Evolutionary conservation across 352 stramenopile species (phyloP).

Genomic region (Globisporangium nunn): DNA sequence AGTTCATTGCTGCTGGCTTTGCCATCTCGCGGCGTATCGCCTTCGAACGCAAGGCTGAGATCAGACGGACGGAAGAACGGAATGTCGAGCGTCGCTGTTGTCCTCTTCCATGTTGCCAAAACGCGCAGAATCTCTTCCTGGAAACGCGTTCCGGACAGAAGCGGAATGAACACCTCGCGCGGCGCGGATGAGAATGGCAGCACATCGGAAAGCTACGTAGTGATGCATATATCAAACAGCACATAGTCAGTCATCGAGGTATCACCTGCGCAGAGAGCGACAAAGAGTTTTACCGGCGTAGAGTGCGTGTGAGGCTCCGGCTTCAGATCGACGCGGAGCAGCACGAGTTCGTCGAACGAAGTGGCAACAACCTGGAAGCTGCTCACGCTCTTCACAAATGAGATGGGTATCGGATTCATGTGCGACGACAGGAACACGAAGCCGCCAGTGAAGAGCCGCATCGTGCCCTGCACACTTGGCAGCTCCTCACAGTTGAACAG

Average conservation of each 20-base stretch:
- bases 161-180: conserved; percentile 33
- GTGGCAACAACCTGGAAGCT: conserved; percentile 45
- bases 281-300: conserved; percentile 18
- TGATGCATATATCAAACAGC: not conserved
- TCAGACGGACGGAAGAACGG: conserved; percentile 51
- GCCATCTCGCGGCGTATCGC: conserved; percentile 29
- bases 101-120: conserved; percentile 48
- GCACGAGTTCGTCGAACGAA: conserved; percentile 51
- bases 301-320: conserved; percentile 11
- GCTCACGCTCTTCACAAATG: conserved; percentile 44
- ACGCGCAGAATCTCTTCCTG: conserved; percentile 57
- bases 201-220: conserved; percentile 22
- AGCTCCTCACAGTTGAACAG: conserved; percentile 42
- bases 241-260: not conserved
- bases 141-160: conserved; percentile 55
- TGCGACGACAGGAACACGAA: conserved; percentile 55
- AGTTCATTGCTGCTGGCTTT: conserved; percentile 12
- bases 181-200: conserved; percentile 29
- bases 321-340: conserved; percentile 52
- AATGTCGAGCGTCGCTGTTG: conserved; percentile 30
- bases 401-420: conserved; percentile 56
- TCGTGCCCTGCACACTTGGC: conserved; percentile 33
- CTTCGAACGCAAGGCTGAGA: conserved; percentile 27
- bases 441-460: conserved; percentile 45
- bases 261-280: not conserved